These are phyloP conservation scores for Saitozyma podzolica DNA, from an alignment of 768 basidiomycete genomes.

Conservation along the genomic window DNA sequence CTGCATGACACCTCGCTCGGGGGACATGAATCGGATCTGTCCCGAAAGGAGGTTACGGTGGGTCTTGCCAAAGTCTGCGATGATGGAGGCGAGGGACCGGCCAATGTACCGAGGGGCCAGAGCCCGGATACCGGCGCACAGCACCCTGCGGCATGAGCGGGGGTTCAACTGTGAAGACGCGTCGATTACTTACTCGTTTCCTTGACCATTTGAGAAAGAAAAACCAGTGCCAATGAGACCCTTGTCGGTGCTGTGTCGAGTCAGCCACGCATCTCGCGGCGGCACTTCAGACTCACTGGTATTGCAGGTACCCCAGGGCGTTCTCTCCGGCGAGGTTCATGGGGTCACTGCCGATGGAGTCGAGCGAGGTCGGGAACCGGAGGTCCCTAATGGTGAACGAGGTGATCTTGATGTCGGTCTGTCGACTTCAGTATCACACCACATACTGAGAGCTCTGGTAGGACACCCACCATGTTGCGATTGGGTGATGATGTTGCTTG, in stretches of 20 bases:
- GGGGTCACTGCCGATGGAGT: constrained; percentile 26
- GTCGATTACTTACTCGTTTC: constrained; percentile 25
- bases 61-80: constrained; percentile 23
- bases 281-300: constrained; percentile 4
- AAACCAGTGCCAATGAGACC: constrained; percentile 26
- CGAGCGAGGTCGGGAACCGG: constrained; percentile 33
- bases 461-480: constrained; percentile 6
- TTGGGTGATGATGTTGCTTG: too few species aligned
- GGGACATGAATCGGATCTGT: constrained; percentile 36
- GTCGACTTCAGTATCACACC: neutral
- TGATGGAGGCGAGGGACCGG: constrained; percentile 19
- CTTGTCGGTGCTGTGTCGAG: constrained; percentile 12
- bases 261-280: too few species aligned
- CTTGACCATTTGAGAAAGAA: constrained; percentile 36
- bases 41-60: constrained; percentile 25
- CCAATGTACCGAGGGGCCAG: constrained; percentile 31
- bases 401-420: constrained; percentile 21
- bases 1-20: constrained; percentile 38
- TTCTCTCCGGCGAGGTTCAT: constrained; percentile 35
- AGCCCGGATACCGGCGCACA: constrained; percentile 24
- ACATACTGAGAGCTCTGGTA: neutral
- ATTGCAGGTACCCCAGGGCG: constrained; percentile 24
- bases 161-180: neutral
- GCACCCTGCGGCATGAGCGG: constrained; percentile 15
- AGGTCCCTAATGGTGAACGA: constrained; percentile 29